A percentile compares a stretch with the other conserved stretches of the same genome.
Conservation (phyloP, 176 grass and related monocot species). For the Oryza australiensis region DNA sequence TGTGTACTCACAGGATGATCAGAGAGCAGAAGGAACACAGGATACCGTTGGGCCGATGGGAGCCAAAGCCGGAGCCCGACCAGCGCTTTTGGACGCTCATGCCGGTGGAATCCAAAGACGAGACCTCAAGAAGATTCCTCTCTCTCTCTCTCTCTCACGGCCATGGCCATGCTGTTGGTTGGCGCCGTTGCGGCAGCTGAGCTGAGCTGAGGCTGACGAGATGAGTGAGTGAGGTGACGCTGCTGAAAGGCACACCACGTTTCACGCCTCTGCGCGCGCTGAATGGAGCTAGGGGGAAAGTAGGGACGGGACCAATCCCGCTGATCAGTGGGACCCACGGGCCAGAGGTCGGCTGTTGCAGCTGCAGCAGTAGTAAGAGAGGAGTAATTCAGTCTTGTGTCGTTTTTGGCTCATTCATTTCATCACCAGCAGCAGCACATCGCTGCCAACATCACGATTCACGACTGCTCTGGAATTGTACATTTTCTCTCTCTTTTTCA, state of each 20-base stretch:
- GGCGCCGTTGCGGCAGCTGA: slow-evolving; percentile 1
- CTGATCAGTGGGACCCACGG: not conserved
- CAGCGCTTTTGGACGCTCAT: slow-evolving; percentile 26
- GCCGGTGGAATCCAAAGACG: slow-evolving; percentile 36
- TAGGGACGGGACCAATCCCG: not conserved
- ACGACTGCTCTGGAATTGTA: too few species aligned
- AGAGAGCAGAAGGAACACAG: not conserved
- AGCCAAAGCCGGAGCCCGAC: not conserved
- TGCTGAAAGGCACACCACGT: not conserved
- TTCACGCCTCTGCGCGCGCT: not conserved
- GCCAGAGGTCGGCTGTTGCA: not conserved
- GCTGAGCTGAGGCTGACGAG: not conserved
- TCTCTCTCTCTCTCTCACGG: not conserved
- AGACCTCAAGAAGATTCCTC: slow-evolving; percentile 22
- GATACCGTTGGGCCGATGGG: not conserved
- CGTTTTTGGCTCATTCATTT: not conserved
- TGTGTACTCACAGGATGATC: not conserved
- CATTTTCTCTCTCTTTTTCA: not conserved
- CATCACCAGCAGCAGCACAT: not conserved
- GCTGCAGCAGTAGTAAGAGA: not conserved
- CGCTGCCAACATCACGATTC: not conserved
- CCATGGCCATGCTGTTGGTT: not conserved
- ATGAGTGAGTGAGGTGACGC: not conserved
- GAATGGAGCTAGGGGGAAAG: not conserved
- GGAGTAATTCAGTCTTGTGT: not conserved